Evolutionary conservation across 2,329 filamentous ascomycete species (phyloP), one percentile per base, ranked within the genome.

Genomic region (Clarireedia sp.): DNA sequence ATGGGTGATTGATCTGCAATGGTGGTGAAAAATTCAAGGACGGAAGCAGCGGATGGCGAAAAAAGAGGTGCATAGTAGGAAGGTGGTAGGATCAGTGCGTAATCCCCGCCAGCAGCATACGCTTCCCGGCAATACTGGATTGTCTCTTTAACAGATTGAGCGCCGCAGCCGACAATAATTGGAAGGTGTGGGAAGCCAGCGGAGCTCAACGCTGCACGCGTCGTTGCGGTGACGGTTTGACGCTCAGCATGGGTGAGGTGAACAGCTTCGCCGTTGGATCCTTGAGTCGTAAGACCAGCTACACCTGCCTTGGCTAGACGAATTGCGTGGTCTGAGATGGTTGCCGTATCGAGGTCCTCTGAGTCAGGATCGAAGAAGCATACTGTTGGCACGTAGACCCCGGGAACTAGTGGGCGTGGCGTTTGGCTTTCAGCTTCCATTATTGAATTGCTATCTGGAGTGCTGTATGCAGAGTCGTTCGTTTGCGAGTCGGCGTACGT

Each of bases 321-420:
- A 33, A 81, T 74, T 37, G 80, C 81, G 58, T 69, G 68, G 17
- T 47, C 59, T 23, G 62, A 64, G 57, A 68, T 83, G 40, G 82
- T 80, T 37, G 74, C 71, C 12, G 79, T 74, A 66, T 90, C 86
- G 54, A 90, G 72, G 54, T 89, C 81, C 68, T 90, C 86, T 1
- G 77, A 79, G 21, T 74, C 75, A 2, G 75, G 70, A 54, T 86
- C 75, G 69, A 90, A 90, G 74, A 90, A 89, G 69, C 84, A 85
- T 64, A 87, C 77, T 17, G 86, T 89, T 24, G 87, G 86, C 48
- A 87, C 85, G 66, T 89, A 89, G 62, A 89, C 78, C 50, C 83
- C 83, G 6, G 74, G 74, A 26, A 69, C 57, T 37, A 79, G 68
- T 26, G 71, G 69, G 6, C 75, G 72, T 41, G 63, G 40, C 56